A percentile compares a stretch with the other conserved stretches of the same genome.
phyloP scores from a whole-genome alignment of 2,329 filamentous ascomycete species.

The Diaporthe batatas region DNA sequence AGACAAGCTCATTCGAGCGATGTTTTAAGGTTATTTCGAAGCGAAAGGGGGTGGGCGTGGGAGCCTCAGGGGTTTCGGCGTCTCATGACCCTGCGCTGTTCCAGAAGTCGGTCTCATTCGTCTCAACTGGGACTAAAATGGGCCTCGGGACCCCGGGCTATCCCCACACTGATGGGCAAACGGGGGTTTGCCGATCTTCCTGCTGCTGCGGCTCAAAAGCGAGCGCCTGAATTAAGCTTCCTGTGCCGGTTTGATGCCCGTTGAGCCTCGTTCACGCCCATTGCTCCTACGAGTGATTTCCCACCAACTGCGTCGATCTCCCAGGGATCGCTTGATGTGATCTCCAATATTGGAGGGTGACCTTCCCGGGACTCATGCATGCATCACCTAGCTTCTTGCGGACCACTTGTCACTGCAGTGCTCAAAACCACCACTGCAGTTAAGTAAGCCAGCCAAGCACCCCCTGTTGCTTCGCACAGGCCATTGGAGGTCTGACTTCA shows the following conservation, averaged over 20 bases:
- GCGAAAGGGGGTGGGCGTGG: not conserved
- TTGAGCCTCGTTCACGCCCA: slow-evolving; percentile 1
- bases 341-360: not conserved
- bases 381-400: not conserved
- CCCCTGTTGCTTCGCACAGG: not conserved
- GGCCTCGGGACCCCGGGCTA: not conserved
- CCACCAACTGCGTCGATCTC: slow-evolving; percentile 24
- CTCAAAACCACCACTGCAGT: not conserved
- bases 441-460: not conserved
- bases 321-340: not conserved
- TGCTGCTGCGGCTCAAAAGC: slow-evolving; percentile 11
- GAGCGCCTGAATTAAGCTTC: slow-evolving; percentile 16
- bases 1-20: slow-evolving; percentile 18
- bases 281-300: not conserved
- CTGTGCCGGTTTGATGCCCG: slow-evolving; percentile 13
- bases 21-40: slow-evolving; percentile 33
- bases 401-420: no score
- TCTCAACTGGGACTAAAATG: slow-evolving; percentile 13
- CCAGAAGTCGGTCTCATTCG: slow-evolving; percentile 25
- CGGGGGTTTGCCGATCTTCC: slow-evolving; percentile 25
- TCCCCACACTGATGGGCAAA: slow-evolving; percentile 12
- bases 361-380: not conserved
- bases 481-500: not conserved
- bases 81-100: slow-evolving; percentile 25
- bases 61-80: slow-evolving; percentile 17